Conservation (phyloP, 1,284 basidiomycete genomes). For the Flammula alnicola region DNA sequence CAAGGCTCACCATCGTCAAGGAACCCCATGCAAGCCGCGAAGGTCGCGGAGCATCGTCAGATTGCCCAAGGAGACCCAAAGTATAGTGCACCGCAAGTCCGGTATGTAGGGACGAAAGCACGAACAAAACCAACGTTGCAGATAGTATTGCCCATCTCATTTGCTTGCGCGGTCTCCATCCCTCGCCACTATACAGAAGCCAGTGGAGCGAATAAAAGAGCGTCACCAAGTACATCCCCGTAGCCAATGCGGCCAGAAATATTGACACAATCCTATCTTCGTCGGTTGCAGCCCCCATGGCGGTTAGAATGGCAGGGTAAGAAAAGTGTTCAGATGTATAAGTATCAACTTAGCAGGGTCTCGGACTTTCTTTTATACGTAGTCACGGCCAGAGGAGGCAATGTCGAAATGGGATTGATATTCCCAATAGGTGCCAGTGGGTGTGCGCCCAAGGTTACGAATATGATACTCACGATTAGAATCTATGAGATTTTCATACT, state of each 20-base stretch:
- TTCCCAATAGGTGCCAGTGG: no score
- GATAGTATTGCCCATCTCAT: background rate
- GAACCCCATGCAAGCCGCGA: slow-evolving; percentile 9
- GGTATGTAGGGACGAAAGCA: slow-evolving; percentile 3
- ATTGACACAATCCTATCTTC: slow-evolving; percentile 8
- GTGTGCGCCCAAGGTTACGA: no score
- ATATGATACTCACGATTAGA: no score
- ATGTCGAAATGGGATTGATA: no score
- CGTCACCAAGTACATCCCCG: slow-evolving; percentile 11
- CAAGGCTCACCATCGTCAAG: slow-evolving; percentile 6
- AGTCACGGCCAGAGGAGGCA: no score
- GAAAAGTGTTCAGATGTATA: no score
- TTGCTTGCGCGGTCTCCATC: slow-evolving; percentile 2
- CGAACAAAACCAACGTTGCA: background rate
- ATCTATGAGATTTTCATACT: no score
- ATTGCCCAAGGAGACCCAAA: background rate
- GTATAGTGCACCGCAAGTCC: slow-evolving; percentile 2
- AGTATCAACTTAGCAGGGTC: no score
- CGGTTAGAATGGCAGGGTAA: no score
- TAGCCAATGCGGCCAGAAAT: slow-evolving; percentile 5
- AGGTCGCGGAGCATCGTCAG: background rate
- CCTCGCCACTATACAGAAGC: slow-evolving; percentile 6
- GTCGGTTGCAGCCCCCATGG: no score
- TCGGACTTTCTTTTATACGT: no score
- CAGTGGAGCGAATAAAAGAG: slow-evolving; percentile 5